Percentiles rank a stretch among this genome's conserved stretches.
Conservation (phyloP, 2,329 filamentous ascomycete genomes). For the Polytolypa hystricis region DNA sequence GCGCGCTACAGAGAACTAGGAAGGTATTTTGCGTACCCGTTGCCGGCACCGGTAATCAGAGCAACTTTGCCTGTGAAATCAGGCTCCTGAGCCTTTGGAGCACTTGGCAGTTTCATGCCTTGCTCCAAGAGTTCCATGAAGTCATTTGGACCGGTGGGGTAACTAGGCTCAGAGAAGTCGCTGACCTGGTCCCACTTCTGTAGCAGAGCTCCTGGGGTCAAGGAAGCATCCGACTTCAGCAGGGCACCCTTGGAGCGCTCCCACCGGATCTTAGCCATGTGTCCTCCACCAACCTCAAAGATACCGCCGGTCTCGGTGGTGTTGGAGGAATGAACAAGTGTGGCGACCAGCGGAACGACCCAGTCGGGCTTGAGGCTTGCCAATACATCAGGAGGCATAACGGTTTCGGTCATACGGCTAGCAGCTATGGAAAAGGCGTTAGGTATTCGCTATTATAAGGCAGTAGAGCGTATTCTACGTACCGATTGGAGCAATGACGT, state of each 20-base stretch:
- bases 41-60: conserved; percentile 77
- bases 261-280: conserved; percentile 89
- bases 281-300: conserved; percentile 87
- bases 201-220: conserved; percentile 78
- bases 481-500: conserved; percentile 82
- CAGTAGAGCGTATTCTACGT: conserved; percentile 12
- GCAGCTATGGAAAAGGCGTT: conserved; percentile 48
- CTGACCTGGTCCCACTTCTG: conserved; percentile 81
- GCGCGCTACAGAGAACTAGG: conserved; percentile 3
- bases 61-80: conserved; percentile 78
- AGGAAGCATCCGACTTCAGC: conserved; percentile 74
- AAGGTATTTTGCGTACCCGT: conserved; percentile 44
- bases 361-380: conserved; percentile 81
- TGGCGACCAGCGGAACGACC: conserved; percentile 86
- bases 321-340: conserved; percentile 77
- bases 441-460: background rate
- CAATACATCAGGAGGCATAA: conserved; percentile 90
- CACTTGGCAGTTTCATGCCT: conserved; percentile 65
- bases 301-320: conserved; percentile 73
- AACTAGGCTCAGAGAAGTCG: conserved; percentile 73
- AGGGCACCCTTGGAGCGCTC: conserved; percentile 82
- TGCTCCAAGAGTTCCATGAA: conserved; percentile 79
- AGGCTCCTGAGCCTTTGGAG: conserved; percentile 59
- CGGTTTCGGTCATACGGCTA: conserved; percentile 86
- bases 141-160: conserved; percentile 77